Evolutionary conservation across 2,329 filamentous ascomycete genomes (phyloP), one percentile per base, ranked within the genome.

Genomic region (Leptoxyphium fumago): DNA sequence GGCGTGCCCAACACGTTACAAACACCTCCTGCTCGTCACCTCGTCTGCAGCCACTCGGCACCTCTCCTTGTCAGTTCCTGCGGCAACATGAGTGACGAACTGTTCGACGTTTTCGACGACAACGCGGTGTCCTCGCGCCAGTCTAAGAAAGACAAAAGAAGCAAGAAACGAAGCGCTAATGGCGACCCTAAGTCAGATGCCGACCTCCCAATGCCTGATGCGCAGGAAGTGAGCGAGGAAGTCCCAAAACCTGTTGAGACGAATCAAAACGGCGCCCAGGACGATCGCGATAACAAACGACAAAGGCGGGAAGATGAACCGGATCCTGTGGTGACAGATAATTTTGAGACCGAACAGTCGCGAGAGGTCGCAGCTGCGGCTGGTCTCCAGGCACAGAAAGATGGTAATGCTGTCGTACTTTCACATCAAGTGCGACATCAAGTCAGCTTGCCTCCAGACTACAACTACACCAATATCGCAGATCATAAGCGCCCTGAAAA

Each of bases 401-500:
- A 87, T 43, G 69, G 73, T 26, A 71, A 78, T 40, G 77, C 82
- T 5, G 77, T 98, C 26, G 81, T 94, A 17, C 67, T 98, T 43
- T 89, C 86, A 40, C 93, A 98, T 69, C 94, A 98, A 68, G 94
- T 98, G 55, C 88, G 94, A 65, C 91, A 98, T 71, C 89, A 98
- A 66, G 91, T 96, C 54, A 85, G 91, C 10, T 72, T 98, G 15
- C 91, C 91, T 2, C 88, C 89, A 9, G 85, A 94, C 61, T 94
- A 94, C 69, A 82, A 88, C 61, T 62, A 56, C 53, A 74, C 94
- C 14, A 89, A 89, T n/a, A 84, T 98, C 43, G 93, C 87, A 17
- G 75, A 94, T 65, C 91, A 98, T 71, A 87, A 87, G 63, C 71
- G 86, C n/a, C 87, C 89, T 10, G 82, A 80, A 45, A 78, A 84